Percentiles rank a stretch among this genome's conserved stretches.
Conservation (phyloP, 2,329 filamentous ascomycete genomes). For the Epichloe brachyelytri region DNA sequence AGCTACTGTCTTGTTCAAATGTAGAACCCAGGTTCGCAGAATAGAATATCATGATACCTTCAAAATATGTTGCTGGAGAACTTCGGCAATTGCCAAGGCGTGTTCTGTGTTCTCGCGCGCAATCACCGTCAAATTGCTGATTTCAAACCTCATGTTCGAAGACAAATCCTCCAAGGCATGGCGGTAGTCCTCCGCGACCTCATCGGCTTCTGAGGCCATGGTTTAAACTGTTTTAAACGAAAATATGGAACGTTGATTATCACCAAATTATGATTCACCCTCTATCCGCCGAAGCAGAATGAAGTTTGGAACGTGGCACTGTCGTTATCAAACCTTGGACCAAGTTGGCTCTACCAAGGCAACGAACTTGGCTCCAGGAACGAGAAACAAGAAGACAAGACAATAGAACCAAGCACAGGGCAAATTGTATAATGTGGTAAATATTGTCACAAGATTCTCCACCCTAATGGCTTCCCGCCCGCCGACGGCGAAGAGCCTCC, state of each 20-base stretch:
- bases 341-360: neutral
- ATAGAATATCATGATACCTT: constrained; percentile 47
- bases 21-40: neutral
- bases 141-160: constrained; percentile 85
- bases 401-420: constrained; percentile 3
- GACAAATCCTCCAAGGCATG: constrained; percentile 85
- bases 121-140: constrained; percentile 93
- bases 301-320: constrained; percentile 1
- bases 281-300: neutral
- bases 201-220: constrained; percentile 51
- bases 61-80: constrained; percentile 84
- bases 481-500: constrained; percentile 1
- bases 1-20: constrained; percentile 16
- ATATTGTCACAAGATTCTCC: constrained; percentile 2
- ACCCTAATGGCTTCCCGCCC: neutral
- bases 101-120: constrained; percentile 95
- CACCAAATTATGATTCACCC: neutral
- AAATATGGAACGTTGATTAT: constrained; percentile 4
- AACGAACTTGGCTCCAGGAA: neutral
- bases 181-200: constrained; percentile 91
- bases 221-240: constrained; percentile 7
- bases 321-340: constrained; percentile 2
- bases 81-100: constrained; percentile 82
- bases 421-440: constrained; percentile 3
- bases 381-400: neutral